phyloP scores from a whole-genome alignment of 495 filamentous ascomycete species.

The Penicillium subrubescens region DNA sequence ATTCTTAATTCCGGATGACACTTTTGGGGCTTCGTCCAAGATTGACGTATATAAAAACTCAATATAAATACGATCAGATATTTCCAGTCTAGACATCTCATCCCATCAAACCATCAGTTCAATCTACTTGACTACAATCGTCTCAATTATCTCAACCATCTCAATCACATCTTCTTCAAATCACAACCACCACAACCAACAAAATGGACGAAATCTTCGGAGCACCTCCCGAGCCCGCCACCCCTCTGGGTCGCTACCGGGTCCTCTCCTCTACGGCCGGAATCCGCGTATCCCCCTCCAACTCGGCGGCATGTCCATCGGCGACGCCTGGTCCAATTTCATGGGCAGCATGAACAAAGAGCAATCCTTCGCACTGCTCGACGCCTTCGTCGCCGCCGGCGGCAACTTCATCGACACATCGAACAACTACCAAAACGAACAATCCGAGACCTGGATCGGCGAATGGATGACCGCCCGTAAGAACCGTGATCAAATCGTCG shows the following conservation, averaged over 20 bases:
- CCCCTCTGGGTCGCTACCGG: conserved; percentile 59
- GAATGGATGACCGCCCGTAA: conserved; percentile 59
- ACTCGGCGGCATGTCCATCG: conserved; percentile 66
- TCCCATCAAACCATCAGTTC: not conserved
- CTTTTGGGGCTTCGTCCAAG: not conserved
- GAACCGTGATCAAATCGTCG: conserved; percentile 65
- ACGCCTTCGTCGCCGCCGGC: conserved; percentile 49
- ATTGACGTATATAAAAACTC: not conserved
- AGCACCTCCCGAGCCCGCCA: conserved; percentile 51
- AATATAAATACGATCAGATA: not conserved
- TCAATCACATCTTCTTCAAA: not conserved
- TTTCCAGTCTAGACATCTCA: not conserved
- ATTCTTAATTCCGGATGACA: conserved; percentile 14
- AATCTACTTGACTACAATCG: not conserved
- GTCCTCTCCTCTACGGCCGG: conserved; percentile 61
- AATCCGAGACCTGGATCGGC: conserved; percentile 58
- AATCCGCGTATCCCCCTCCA: conserved; percentile 62
- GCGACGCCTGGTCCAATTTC: conserved; percentile 51
- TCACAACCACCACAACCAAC: not conserved
- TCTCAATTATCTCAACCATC: not conserved
- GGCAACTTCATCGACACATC: conserved; percentile 59
- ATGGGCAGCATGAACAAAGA: conserved; percentile 55
- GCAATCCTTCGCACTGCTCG: conserved; percentile 51
- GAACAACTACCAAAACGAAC: conserved; percentile 58
- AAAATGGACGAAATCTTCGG: conserved; percentile 44